These are phyloP conservation scores for Panicum virgatum DNA, from an alignment of 202 grass and related monocot species.

Conservation along the genomic window DNA sequence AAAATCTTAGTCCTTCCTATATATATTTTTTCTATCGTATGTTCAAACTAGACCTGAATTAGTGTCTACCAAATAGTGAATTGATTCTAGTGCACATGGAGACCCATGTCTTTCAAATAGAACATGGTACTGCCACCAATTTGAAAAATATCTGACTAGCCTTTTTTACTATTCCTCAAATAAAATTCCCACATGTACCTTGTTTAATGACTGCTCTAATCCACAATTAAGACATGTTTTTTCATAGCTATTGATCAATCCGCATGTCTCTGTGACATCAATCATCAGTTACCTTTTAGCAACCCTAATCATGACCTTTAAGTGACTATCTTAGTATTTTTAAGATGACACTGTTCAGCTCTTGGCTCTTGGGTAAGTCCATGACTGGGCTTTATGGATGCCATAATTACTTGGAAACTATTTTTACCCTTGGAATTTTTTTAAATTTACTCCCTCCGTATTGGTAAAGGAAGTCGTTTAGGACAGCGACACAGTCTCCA, in stretches of 20 bases:
- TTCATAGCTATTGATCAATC: neutral
- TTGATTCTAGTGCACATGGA: neutral
- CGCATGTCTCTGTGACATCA: neutral
- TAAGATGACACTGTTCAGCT: neutral
- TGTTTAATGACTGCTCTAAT: neutral
- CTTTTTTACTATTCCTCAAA: neutral
- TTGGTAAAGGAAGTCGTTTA: no score
- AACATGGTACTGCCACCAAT: neutral
- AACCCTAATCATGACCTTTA: neutral
- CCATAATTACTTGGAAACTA: neutral
- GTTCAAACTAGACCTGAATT: neutral
- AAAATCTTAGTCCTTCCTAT: slow-evolving; percentile 2
- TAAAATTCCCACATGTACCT: neutral
- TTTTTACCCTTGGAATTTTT: neutral
- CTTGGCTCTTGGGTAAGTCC: slow-evolving; percentile 15
- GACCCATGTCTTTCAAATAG: neutral
- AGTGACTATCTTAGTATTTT: no score
- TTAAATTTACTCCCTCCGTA: no score
- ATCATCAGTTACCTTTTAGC: neutral
- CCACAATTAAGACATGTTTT: neutral
- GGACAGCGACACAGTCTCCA: no score
- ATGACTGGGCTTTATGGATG: neutral
- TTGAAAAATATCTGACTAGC: neutral
- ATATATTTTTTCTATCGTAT: slow-evolving; percentile 3
- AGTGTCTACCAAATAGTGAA: neutral